A percentile compares a stretch with the other conserved stretches of the same genome.
Evolutionary conservation across 371 early-diverging fungal species (phyloP).

Genomic region (Mucor racemosus): DNA sequence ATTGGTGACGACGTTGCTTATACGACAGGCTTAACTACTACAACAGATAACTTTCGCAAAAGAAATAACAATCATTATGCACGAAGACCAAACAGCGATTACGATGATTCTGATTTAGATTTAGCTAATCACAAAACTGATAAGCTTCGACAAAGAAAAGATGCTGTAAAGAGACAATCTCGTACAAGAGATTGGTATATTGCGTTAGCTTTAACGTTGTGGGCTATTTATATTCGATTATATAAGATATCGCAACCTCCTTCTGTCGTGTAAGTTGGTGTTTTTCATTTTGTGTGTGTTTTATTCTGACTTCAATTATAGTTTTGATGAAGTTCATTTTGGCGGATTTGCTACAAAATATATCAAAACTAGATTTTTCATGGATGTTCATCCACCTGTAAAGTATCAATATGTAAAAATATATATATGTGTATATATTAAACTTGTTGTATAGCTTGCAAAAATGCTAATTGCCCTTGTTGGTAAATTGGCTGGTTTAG

Average conservation of each 20-base stretch:
- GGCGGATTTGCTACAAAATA: constrained; percentile 98
- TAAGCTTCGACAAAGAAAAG: constrained; percentile 30
- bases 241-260: constrained; percentile 51
- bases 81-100: constrained; percentile 4
- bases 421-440: no score
- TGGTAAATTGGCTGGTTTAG: constrained; percentile 82
- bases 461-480: constrained; percentile 91
- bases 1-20: constrained; percentile 22
- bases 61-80: constrained; percentile 8
- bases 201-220: constrained; percentile 35
- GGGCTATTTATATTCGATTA: constrained; percentile 49
- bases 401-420: background rate
- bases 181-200: constrained; percentile 45
- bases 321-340: constrained; percentile 98
- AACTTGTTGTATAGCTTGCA: constrained; percentile 64
- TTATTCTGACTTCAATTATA: background rate
- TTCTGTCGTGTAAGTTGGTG: constrained; percentile 51
- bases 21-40: constrained; percentile 15
- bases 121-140: constrained; percentile 33
- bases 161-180: constrained; percentile 16
- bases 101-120: constrained; percentile 30
- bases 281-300: background rate
- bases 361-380: constrained; percentile 89
- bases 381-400: constrained; percentile 83
- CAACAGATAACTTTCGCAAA: constrained; percentile 24